Evolutionary conservation across 2,329 filamentous ascomycete species (phyloP).

Genomic region (Tothia fuscella): DNA sequence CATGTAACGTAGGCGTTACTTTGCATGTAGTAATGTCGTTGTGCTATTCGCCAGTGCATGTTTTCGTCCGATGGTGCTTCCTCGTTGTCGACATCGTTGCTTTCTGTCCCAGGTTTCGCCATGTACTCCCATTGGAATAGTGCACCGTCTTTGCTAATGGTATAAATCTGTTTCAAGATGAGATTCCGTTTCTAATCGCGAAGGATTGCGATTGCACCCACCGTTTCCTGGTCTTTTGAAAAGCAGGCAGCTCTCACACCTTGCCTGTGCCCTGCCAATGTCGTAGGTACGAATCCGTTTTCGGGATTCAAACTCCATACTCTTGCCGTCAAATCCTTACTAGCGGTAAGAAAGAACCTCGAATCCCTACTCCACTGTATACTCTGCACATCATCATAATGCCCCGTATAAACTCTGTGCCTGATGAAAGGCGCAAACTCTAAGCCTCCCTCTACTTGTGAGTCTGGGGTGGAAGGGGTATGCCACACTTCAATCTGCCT

Average conservation of each 20-base stretch:
- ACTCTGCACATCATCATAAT: conserved; percentile 75
- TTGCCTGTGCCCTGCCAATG: conserved; percentile 82
- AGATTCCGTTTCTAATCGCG: background rate
- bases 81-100: conserved; percentile 35
- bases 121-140: conserved; percentile 88
- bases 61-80: conserved; percentile 52
- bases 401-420: conserved; percentile 73
- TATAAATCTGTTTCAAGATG: conserved; percentile 53
- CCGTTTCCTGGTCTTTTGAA: conserved; percentile 78
- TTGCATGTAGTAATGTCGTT: conserved; percentile 89
- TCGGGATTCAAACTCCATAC: conserved; percentile 91
- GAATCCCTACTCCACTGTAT: conserved; percentile 96
- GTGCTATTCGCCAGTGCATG: conserved; percentile 80
- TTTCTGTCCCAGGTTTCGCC: conserved; percentile 42
- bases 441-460: conserved; percentile 65
- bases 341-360: conserved; percentile 83
- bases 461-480: conserved; percentile 78
- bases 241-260: conserved; percentile 94
- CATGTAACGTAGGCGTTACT: conserved; percentile 77
- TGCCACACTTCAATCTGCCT: conserved; percentile 91
- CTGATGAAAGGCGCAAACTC: conserved; percentile 92
- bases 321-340: conserved; percentile 81
- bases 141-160: conserved; percentile 93
- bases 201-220: conserved; percentile 19
- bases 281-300: conserved; percentile 79